phyloP scores from a whole-genome alignment of 1,284 basidiomycete genomes.

The Marasmius sp. region DNA sequence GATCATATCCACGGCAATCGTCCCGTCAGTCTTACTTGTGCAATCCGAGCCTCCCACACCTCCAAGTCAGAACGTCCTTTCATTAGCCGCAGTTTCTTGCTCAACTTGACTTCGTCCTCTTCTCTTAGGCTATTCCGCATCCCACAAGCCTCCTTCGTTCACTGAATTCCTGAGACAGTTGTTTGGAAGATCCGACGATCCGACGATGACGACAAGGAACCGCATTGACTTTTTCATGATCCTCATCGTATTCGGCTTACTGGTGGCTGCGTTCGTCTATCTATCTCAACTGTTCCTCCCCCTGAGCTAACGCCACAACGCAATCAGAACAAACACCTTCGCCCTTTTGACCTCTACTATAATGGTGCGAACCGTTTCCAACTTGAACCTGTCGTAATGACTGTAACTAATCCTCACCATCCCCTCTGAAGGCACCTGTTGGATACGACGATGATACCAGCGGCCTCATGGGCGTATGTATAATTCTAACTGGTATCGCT shows the following conservation, averaged over 20 bases:
- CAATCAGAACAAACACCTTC: constrained; percentile 47
- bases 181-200: constrained; percentile 45
- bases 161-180: constrained; percentile 56
- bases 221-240: constrained; percentile 69
- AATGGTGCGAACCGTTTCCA: constrained; percentile 43
- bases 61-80: constrained; percentile 53
- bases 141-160: constrained; percentile 54
- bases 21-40: constrained; percentile 59
- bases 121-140: constrained; percentile 60
- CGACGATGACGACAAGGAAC: constrained; percentile 61
- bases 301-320: neutral
- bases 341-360: constrained; percentile 66
- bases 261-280: constrained; percentile 59
- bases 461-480: constrained; percentile 61
- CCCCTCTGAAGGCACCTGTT: constrained; percentile 53
- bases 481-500: neutral
- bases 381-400: neutral
- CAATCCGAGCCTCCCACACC: constrained; percentile 64
- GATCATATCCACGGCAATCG: constrained; percentile 62
- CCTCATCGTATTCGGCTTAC: constrained; percentile 55
- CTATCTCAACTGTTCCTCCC: neutral
- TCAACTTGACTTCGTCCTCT: neutral
- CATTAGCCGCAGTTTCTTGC: neutral
- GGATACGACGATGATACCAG: constrained; percentile 66
- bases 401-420: constrained; percentile 1